Evolutionary conservation across 2,329 filamentous ascomycete genomes (phyloP), one percentile per base, ranked within the genome.

Genomic region (Cercospora sesami): DNA sequence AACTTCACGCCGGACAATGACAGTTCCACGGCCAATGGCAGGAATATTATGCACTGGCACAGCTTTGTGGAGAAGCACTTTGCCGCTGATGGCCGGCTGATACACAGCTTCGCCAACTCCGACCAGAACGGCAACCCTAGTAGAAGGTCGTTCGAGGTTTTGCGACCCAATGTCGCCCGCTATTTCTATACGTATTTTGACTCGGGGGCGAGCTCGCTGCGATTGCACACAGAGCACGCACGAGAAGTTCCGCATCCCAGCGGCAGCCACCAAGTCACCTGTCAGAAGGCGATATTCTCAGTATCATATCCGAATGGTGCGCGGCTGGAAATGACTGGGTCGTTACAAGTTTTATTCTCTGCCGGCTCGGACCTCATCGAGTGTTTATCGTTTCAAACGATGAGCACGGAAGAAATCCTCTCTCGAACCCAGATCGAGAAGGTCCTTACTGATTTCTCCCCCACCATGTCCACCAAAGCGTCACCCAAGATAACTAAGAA

Each of bases 101-200:
- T 93, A 14, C 75, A 77, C 66, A 72, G 66, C 51, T 75, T 76
- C 60, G 68, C 67, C 59, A 68, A 73, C 61, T 62, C 59, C 8
- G 57, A 64, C 26, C 55, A 65, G 6, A 84, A 83, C 14, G 60
- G 62, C 28, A 68, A 62, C 36, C 61, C 62, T 21, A 71, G 69
- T 18, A 86, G 90, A 65, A 97, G 96, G 81, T 88, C 91, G 75
- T 97, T 94, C 75, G 94, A 97, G 78, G 93, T 98, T 60, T 87
- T 90, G 2, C 92, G 88, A 67, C 87, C 93, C 3, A 91, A 91
- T 0, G 84, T 99, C 57, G 88, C 94, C 36, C 89, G 94, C 75
- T 98, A 95, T 79, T 97, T 97, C 78, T 89, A 91, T 74, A 94
- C 92, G 0, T 91, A 96, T 75, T 97, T 95, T 77, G 90, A 90